Evolutionary conservation across 2,329 filamentous ascomycete species (phyloP).

Genomic region (Alternaria sp.): DNA sequence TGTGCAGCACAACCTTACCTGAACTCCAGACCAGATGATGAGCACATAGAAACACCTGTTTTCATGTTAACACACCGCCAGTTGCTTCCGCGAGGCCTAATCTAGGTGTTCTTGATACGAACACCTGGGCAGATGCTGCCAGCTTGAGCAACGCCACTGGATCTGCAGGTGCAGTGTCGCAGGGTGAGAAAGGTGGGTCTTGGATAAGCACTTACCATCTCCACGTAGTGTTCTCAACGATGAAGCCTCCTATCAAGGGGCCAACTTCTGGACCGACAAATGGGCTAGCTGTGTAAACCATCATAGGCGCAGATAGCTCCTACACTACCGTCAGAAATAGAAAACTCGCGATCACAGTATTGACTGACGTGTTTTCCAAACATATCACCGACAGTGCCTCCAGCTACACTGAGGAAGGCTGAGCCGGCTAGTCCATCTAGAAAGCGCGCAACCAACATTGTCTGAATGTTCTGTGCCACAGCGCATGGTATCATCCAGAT

Average conservation of each 20-base stretch:
- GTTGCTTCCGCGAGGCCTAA: constrained; percentile 6
- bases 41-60: constrained; percentile 72
- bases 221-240: constrained; percentile 78
- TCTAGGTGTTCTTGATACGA: constrained; percentile 7
- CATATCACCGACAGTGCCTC: constrained; percentile 82
- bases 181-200: constrained; percentile 15
- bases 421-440: constrained; percentile 76
- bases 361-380: constrained; percentile 46
- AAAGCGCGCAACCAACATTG: constrained; percentile 80
- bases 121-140: constrained; percentile 6
- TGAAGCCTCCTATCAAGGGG: constrained; percentile 77
- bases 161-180: constrained; percentile 13
- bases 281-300: constrained; percentile 67
- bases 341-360: neutral
- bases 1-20: constrained; percentile 39
- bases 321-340: constrained; percentile 24
- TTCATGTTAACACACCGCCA: constrained; percentile 37
- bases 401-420: constrained; percentile 73
- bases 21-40: constrained; percentile 77
- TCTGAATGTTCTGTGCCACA: constrained; percentile 81
- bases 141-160: constrained; percentile 7
- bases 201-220: constrained; percentile 48
- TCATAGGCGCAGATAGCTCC: constrained; percentile 82
- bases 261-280: constrained; percentile 67
- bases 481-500: constrained; percentile 85